These are phyloP conservation scores for Coemansia sp. DNA, from an alignment of 192 early-diverging fungal genomes.

Conservation along the genomic window DNA sequence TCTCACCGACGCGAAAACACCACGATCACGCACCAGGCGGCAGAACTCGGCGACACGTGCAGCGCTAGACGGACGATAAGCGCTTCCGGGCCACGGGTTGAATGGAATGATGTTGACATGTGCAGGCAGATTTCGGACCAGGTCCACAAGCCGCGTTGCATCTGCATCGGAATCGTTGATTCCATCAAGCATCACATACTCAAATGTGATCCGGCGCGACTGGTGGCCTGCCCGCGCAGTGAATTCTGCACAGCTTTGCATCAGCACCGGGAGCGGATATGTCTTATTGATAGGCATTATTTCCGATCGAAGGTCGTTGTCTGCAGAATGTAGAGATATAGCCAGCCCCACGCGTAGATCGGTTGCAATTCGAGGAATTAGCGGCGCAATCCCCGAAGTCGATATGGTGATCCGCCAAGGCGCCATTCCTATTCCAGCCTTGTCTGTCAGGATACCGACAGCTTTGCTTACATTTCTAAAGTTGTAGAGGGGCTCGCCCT, in stretches of 20 bases:
- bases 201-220: conserved; percentile 80
- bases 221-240: conserved; percentile 53
- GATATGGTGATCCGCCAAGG: conserved; percentile 80
- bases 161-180: conserved; percentile 77
- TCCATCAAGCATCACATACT: conserved; percentile 86
- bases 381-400: conserved; percentile 82
- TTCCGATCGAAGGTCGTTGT: conserved; percentile 68
- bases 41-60: conserved; percentile 63
- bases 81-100: conserved; percentile 83
- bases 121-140: conserved; percentile 65
- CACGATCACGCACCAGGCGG: conserved; percentile 46
- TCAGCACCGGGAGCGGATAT: conserved; percentile 69
- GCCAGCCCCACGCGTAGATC: conserved; percentile 74
- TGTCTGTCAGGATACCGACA: conserved; percentile 60
- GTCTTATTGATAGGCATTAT: conserved; percentile 87
- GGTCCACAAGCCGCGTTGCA: conserved; percentile 64
- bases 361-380: conserved; percentile 71
- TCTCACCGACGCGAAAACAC: conserved; percentile 62
- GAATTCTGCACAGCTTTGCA: conserved; percentile 71
- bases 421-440: conserved; percentile 60
- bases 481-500: conserved; percentile 89
- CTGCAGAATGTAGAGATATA: conserved; percentile 82
- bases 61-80: conserved; percentile 60
- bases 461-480: conserved; percentile 67
- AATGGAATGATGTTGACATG: conserved; percentile 85